Percentiles rank a stretch among this genome's conserved stretches.
Conservation (phyloP, 2,329 filamentous ascomycete species). For the Gnomoniopsis smithogilvyi region DNA sequence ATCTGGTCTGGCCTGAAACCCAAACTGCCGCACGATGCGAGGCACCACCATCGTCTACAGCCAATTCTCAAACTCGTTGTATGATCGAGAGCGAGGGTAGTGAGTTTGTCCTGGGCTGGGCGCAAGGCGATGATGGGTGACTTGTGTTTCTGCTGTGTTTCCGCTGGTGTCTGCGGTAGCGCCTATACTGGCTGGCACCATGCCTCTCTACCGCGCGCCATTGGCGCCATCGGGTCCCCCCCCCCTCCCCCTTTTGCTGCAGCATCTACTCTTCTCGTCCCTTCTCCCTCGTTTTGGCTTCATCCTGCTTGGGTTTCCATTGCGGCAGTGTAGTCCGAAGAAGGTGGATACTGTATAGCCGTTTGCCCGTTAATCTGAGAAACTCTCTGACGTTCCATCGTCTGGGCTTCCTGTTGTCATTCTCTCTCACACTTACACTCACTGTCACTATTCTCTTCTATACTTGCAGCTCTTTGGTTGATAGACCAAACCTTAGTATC, state of each 20-base stretch:
- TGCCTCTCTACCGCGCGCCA: not conserved
- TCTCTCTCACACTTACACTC: not conserved
- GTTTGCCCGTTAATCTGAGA: not conserved
- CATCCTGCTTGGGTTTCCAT: not conserved
- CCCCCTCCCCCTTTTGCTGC: not conserved
- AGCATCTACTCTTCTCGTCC: not conserved
- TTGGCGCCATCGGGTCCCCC: not conserved
- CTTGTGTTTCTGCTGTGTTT: slow-evolving; percentile 18
- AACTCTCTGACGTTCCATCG: not conserved
- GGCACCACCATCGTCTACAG: slow-evolving; percentile 4
- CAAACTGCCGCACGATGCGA: slow-evolving; percentile 15
- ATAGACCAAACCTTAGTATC: not conserved
- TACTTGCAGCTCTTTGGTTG: slow-evolving; percentile 1
- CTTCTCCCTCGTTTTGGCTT: slow-evolving; percentile 16
- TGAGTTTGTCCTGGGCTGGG: slow-evolving; percentile 5
- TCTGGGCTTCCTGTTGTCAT: not conserved
- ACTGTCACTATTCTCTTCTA: not conserved
- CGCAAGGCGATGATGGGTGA: slow-evolving; percentile 3
- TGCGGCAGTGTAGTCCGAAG: not conserved
- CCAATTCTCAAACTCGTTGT: slow-evolving; percentile 21
- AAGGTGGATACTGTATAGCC: not conserved
- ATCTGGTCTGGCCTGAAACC: slow-evolving; percentile 17
- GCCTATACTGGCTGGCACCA: not conserved
- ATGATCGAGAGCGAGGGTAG: slow-evolving; percentile 6
- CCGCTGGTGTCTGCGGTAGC: slow-evolving; percentile 15